phyloP scores from a whole-genome alignment of 345 rosid species.

The Hibiscus syriacus region DNA sequence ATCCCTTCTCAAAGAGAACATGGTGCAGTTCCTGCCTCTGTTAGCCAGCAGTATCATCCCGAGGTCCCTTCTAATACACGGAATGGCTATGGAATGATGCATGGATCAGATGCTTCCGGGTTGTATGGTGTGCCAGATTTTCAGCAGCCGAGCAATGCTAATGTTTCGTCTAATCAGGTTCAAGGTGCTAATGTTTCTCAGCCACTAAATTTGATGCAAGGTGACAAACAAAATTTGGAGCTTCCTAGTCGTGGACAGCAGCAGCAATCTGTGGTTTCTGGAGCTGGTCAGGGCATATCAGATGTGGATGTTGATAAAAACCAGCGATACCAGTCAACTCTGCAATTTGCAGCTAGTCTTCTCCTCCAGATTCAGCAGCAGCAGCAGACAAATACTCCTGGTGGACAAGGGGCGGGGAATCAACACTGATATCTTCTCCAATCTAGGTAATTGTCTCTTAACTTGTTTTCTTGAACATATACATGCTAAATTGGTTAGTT shows the following conservation, averaged over 20 bases:
- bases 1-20: conserved; percentile 48
- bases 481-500: neutral
- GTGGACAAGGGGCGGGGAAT: conserved; percentile 35
- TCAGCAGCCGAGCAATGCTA: conserved; percentile 33
- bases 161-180: conserved; percentile 38
- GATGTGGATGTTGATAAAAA: conserved; percentile 66
- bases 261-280: conserved; percentile 35
- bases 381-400: neutral
- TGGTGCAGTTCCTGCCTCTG: conserved; percentile 43
- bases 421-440: conserved; percentile 19
- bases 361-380: conserved; percentile 41
- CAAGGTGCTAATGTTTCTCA: conserved; percentile 37
- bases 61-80: conserved; percentile 34
- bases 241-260: conserved; percentile 48
- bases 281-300: conserved; percentile 37
- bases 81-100: conserved; percentile 37
- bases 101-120: conserved; percentile 37
- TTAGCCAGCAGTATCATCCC: conserved; percentile 50
- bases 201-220: conserved; percentile 35
- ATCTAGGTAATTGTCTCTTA: conserved; percentile 31
- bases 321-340: conserved; percentile 82
- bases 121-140: conserved; percentile 32
- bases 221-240: conserved; percentile 35
- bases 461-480: conserved; percentile 6
- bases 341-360: conserved; percentile 56